Evolutionary conservation across 73 alveolate genomes (phyloP), one percentile per base, ranked within the genome.

Genomic region (Symbiodinium natans): DNA sequence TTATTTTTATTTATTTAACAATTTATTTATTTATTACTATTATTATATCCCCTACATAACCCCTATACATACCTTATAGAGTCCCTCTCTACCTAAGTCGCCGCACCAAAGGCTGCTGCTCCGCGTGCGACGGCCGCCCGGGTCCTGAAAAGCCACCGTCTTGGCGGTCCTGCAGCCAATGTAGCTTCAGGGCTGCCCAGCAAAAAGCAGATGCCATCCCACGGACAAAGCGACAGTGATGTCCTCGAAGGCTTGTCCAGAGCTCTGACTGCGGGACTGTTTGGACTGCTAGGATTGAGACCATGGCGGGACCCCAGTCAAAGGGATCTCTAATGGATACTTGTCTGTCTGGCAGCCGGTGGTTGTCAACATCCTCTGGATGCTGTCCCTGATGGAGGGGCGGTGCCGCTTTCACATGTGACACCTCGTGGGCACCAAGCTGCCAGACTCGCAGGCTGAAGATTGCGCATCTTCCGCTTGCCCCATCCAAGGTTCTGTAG

Each of bases 391-490:
- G 68, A 34, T 6, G n/a, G 29, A 42, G 33, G 38, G 92, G 71
- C 6, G 92, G 92, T 17, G 92, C 92, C 21, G 75, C 92, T n/a
- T 83, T 83, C 33, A 83, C 92, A 42, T 83, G 92, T 8, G 43
- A 41, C 29, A 1, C 41, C 27, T 83, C 92, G 0, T 83, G 73
- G 41, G 23, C 73, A 0, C 92, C 92, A 0, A 83, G 75, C 92
- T 83, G 92, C 92, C 92, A 83, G 27, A 83, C 27, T 4, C 92
- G 92, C 68, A 83, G 41, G 3, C 74, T 15, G 75, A 56, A 56
- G 33, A 15, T 41, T 41, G 31, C 29, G 31, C 92, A 13, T 41
- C 41, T 83, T 19, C 71, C 0, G 25, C 29, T 41, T 0, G 42
- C 39, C 41, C 73, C n/a, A 41, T 6, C 74, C 85, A 74, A 21